Evolutionary conservation across 176 grass and related monocot genomes (phyloP).

Genomic region (Tillandsia fasciculata): DNA sequence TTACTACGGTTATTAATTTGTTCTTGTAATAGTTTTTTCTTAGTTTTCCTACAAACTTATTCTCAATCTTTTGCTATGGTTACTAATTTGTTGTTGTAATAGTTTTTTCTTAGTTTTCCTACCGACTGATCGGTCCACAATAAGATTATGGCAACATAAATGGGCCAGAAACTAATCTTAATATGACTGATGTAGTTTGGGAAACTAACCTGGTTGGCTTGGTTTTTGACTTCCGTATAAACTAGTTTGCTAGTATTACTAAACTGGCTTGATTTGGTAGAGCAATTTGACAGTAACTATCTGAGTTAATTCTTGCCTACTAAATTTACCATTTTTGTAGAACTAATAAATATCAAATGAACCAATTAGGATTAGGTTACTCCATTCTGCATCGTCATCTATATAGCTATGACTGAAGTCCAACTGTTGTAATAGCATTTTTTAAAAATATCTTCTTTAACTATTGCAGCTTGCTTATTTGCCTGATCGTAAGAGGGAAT

Average conservation of each 20-base stretch:
- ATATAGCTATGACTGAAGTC: background rate
- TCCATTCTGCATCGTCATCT: background rate
- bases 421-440: background rate
- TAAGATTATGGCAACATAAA: background rate
- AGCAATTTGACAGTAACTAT: background rate
- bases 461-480: constrained; percentile 88
- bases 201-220: background rate
- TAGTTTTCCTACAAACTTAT: background rate
- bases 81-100: background rate
- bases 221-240: background rate
- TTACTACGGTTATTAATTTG: constrained; percentile 10
- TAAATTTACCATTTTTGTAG: background rate
- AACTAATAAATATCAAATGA: no score
- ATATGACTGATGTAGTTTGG: background rate
- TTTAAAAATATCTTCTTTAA: constrained; percentile 2
- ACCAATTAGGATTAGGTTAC: background rate
- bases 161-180: background rate
- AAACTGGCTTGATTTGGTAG: background rate
- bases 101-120: background rate
- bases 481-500: constrained; percentile 81
- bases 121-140: background rate
- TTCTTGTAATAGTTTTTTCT: background rate
- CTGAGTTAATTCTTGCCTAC: background rate
- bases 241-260: background rate
- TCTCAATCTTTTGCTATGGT: constrained; percentile 12